phyloP scores from a whole-genome alignment of 352 stramenopile genomes.

The Stramenopiles sp. region DNA sequence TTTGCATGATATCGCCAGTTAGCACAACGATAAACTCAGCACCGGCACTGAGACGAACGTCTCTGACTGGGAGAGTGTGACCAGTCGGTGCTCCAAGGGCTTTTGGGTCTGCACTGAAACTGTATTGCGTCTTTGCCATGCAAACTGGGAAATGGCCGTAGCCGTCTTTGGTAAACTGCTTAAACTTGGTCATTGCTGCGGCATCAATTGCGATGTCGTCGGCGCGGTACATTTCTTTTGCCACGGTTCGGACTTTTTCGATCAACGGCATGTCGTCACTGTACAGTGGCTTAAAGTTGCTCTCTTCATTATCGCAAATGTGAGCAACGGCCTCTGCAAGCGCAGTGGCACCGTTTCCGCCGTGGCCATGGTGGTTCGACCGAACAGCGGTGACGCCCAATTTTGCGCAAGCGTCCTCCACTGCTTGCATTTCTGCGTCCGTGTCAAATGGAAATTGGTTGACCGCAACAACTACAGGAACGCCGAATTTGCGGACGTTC shows the following conservation, averaged over 20 bases:
- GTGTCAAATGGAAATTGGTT: slow-evolving; percentile 65
- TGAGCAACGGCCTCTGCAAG: slow-evolving; percentile 71
- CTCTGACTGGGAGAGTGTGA: slow-evolving; percentile 75
- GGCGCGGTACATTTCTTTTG: slow-evolving; percentile 85
- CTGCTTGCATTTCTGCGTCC: slow-evolving; percentile 70
- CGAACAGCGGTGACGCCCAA: slow-evolving; percentile 80
- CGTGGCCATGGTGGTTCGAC: slow-evolving; percentile 68
- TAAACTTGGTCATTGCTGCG: slow-evolving; percentile 74
- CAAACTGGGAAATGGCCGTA: slow-evolving; percentile 68
- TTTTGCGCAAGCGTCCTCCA: slow-evolving; percentile 63
- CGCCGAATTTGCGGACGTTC: slow-evolving; percentile 80
- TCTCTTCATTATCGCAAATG: slow-evolving; percentile 46
- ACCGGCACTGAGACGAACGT: slow-evolving; percentile 79
- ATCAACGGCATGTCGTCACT: slow-evolving; percentile 63
- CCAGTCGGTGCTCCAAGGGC: slow-evolving; percentile 67
- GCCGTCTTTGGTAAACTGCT: slow-evolving; percentile 23
- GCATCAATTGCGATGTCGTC: slow-evolving; percentile 79
- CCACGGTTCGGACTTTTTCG: slow-evolving; percentile 86
- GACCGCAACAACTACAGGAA: slow-evolving; percentile 85
- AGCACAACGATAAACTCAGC: slow-evolving; percentile 85
- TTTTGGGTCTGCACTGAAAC: slow-evolving; percentile 73
- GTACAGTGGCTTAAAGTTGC: slow-evolving; percentile 86
- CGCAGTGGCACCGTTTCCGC: slow-evolving; percentile 71
- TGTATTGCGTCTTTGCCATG: slow-evolving; percentile 97
- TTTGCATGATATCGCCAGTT: slow-evolving; percentile 93